Evolutionary conservation across 352 stramenopile genomes (phyloP), one percentile per base, ranked within the genome.

Genomic region (Blastocystis sp.): DNA sequence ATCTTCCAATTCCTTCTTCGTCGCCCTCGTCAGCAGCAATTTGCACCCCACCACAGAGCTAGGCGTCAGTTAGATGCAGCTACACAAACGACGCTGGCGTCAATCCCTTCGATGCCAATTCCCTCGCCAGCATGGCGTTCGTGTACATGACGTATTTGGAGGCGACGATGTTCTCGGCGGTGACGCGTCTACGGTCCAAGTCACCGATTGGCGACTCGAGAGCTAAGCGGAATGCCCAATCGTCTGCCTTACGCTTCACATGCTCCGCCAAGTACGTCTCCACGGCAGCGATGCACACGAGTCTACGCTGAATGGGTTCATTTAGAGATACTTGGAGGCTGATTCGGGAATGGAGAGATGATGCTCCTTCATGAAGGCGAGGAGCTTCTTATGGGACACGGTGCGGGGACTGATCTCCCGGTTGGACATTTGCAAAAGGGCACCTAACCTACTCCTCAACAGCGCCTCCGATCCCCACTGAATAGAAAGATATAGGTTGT

Each of bases 241-340:
- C 48, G 48, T 57, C 48, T 7, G 48, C 4, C 38, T 2, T 76
- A 76, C 66, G 38, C n/a, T 14, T 38, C 21, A 76, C 52, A 57
- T 76, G 66, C 3, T 76, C 66, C 1, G 42, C 34, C 19, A 76
- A 38, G 52, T 76, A 76, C 3, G 38, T 76, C 7, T 76, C 66
- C 3, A 76, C 66, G 48, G 40, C 28, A 34, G n/a, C 9, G 38
- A 48, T 48, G 52, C 66, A 60, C 6, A 6, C 7, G 14, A 60
- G 48, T 65, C 19, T 65, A 38, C 21, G 9, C 24, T 65, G 60
- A 38, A 65, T 9, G 9, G 7, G 21, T 7, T 10, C 7, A 38
- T 10, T 38, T 19, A 0, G 1, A 7, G 7, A 65, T 38, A 65
- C 60, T 38, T 4, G 24, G 19, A 65, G 7, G 24, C 60, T 38